A percentile compares a stretch with the other conserved stretches of the same genome.
Conservation (phyloP, 441 rosid species). For the Rhodomyrtus psidioides region DNA sequence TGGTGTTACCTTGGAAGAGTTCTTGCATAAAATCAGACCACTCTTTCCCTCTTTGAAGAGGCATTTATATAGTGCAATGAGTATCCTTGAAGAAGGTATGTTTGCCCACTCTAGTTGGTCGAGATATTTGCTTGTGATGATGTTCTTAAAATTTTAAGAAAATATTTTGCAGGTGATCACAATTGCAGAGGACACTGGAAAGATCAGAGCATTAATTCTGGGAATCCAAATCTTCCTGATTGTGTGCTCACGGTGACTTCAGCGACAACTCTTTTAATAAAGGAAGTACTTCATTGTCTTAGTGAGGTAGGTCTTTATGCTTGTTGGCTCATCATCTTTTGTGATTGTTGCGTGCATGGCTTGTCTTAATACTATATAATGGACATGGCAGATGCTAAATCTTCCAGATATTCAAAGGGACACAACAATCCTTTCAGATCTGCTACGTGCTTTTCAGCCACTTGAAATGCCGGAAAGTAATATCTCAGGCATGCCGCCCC, state of each 20-base stretch:
- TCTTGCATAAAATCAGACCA: conserved; percentile 34
- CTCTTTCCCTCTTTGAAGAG: conserved; percentile 49
- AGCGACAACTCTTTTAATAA: conserved; percentile 39
- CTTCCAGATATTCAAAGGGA: conserved; percentile 46
- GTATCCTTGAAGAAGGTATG: conserved; percentile 54
- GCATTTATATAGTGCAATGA: conserved; percentile 44
- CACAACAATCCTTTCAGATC: conserved; percentile 38
- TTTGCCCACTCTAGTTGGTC: conserved; percentile 2
- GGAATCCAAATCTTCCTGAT: conserved; percentile 41
- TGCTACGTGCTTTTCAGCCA: conserved; percentile 65
- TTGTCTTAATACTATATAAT: not conserved
- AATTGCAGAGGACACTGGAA: conserved; percentile 68
- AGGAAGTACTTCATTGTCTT: conserved; percentile 61
- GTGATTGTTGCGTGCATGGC: not conserved
- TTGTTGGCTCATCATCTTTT: not conserved
- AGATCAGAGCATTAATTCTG: conserved; percentile 38
- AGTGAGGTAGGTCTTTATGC: conserved; percentile 40
- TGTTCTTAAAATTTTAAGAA: conserved; percentile 11
- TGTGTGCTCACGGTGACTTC: conserved; percentile 41
- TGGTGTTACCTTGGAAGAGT: conserved; percentile 31
- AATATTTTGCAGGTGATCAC: conserved; percentile 38
- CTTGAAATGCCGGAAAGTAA: conserved; percentile 22
- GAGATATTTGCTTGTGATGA: not conserved
- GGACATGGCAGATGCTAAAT: conserved; percentile 40
- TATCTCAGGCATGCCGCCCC: conserved; percentile 27